Evolutionary conservation across 495 filamentous ascomycete species (phyloP), one percentile per base, ranked within the genome.

Genomic region (Aspergillus asperescens): DNA sequence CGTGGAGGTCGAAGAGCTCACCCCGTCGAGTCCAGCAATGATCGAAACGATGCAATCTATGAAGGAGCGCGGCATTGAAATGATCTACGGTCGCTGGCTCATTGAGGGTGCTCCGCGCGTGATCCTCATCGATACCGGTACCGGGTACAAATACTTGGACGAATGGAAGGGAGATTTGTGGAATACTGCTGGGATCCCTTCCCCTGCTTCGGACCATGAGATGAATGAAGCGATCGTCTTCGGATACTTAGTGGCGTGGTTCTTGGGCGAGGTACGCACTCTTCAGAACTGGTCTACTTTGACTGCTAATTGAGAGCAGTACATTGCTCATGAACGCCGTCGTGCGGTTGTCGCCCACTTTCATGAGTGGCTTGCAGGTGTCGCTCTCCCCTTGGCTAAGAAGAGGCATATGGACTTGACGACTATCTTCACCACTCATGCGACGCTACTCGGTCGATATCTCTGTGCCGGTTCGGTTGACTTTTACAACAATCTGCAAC

Each of bases 401-500:
- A 95, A 88, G 75, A 81, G 93, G 13, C 84, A 87, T 52, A 97
- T 98, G 74, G 93, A 98, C 63, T 80, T 96, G 40, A 98, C 93
- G 7, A 97, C 94, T 57, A 96, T 98, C 67, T 98, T 98, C 72
- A 98, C 93, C 28, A 98, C 93, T 4, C 93, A 98, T 64, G 93
- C 93, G 9, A 98, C 93, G 5, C 76, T 98, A 4, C 80, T 98
- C 22, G 93, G 93, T 42, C 84, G 93, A 44, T 98, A 98, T 62
- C 86, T 98, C 37, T 98, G 93, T 62, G 93, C 93, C 32, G 93
- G 93, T 27, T 95, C 89, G 2, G 93, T 97, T 23, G 93, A 98
- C 68, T 98, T 98, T 69, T 98, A 98, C 77, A 98, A 98, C 75
- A 96, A 97, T 65, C 85, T 98, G 16, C 93, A 96, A 67, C 85